Base-by-base conservation (phyloP, 2,329 filamentous ascomycete species). In the Cladosporium sp. region DNA sequence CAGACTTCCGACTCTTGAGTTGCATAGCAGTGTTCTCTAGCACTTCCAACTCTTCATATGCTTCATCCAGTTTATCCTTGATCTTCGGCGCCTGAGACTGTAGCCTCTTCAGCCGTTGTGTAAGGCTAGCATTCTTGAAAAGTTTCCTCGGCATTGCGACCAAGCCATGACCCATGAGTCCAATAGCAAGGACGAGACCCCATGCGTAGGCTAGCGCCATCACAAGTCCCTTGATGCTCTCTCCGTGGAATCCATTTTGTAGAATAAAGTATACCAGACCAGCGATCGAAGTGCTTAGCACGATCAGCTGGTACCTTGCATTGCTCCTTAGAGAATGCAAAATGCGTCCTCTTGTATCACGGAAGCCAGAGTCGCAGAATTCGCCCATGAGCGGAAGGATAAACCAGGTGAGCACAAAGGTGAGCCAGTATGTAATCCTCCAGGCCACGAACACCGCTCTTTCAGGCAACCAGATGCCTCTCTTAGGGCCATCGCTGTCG, bases 351-450 rank as follows among this genome's bases (percentile, higher is more conserved):
- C 87, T 88, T 3, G 92, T 88, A 63, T 96, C 91, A 67, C 92
- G 88, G 73, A 96, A 95, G 56, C 94, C 94, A 28, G 93, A 89
- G 74, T 97, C 94, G 74, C 90, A 88, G 74, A 96, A 99, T 74
- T 97, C 93, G 73, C 88, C 94, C 59, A 99, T 85, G 52, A 97
- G 84, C 14, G 94, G 94, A 37, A 99, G 86, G 63, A 99, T 91
- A 62, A 92, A 93, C 94, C 94, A 99, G 58, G 93, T 97, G 69
- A 99, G 77, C 52, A 87, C 86, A 76, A 99, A 99, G 0, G 93
- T 97, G 58, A 99, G 80, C 94, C 94, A 99, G 76, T 99, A 99
- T 19, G 89, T 88, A 64, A 99, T 93, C 70, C 93, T 85, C 94
- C 94, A 99, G 59, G 88, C 88, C 22, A 97, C 90, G 69, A 95